Evolutionary conservation across 1,139 yeast species (phyloP), one percentile per base, ranked within the genome.

Genomic region (Blastobotrys capitulatus): DNA sequence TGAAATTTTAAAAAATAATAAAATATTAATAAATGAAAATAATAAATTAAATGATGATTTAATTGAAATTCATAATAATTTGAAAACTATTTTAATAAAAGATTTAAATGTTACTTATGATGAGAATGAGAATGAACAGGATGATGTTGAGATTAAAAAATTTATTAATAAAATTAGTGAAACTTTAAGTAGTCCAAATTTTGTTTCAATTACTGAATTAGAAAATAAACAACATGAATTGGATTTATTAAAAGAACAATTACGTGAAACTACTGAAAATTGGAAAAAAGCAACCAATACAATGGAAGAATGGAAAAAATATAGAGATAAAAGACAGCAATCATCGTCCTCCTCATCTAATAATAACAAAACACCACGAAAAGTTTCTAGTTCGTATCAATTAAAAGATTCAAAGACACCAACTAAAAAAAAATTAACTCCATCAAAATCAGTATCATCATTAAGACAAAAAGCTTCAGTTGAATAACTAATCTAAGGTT

Each of bases 261-360:
- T 63, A n/a, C 47, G 51, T 18, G 61, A 59, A 35, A 53, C 58
- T 39, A 60, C 63, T 3, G 58, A 51, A 12, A 61, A 60, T 41
- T 63, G 66, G 66, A 56, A 59, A 37, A 52, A 53, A 38, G 65
- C 66, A 0, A 48, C 62, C 27, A 52, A 57, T 39, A 62, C 65
- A 2, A 62, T 62, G 63, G 65, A 63, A 26, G 62, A 62, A 36
- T 63, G 66, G 66, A 60, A 57, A 39, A 47, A 52, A 27, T 60
- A 60, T 32, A 46, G 59, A 15, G 54, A 48, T n/a, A 38, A 29
- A 38, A 48, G 51, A 41, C 18, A 38, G 22, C 19, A 39, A 18
- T 16, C 6, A 5, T 15, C 8, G 29, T 22, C 8, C 13, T 38
- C 8, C 41, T 26, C 8, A 26, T 26, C 6, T 4, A 15, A 16